A percentile compares a stretch with the other conserved stretches of the same genome.
Conservation (phyloP, 768 basidiomycete genomes). For the Pholiota conissans region DNA sequence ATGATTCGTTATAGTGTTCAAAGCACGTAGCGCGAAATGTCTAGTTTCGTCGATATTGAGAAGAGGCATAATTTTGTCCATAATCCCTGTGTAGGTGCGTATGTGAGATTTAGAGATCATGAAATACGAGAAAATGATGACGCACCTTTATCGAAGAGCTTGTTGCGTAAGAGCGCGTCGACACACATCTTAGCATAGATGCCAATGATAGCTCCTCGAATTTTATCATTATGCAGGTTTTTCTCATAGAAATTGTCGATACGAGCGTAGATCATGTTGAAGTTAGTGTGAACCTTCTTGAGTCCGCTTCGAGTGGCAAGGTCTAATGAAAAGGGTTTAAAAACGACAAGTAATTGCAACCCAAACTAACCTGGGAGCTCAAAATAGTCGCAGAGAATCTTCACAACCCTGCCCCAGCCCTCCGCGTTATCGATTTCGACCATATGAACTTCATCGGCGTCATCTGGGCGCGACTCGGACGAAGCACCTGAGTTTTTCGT, state of each 20-base stretch:
- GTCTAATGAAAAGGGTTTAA: constrained; percentile 36
- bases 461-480: background rate
- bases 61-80: constrained; percentile 58
- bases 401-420: constrained; percentile 48
- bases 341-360: background rate
- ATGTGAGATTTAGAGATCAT: background rate
- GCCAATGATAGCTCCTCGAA: constrained; percentile 57
- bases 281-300: constrained; percentile 62
- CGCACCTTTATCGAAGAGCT: constrained; percentile 57
- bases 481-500: background rate
- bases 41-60: constrained; percentile 47
- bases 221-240: constrained; percentile 42
- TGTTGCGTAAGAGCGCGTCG: constrained; percentile 59
- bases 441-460: constrained; percentile 28
- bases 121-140: background rate
- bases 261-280: constrained; percentile 48
- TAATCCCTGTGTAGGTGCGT: constrained; percentile 39
- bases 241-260: constrained; percentile 50
- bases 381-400: constrained; percentile 48
- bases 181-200: constrained; percentile 66
- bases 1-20: constrained; percentile 63
- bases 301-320: constrained; percentile 55
- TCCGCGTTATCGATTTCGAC: constrained; percentile 47
- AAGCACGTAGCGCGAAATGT: constrained; percentile 52
- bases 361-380: constrained; percentile 51